Base-by-base conservation (phyloP, 1,284 basidiomycete genomes). In the Trichosporon faecale region DNA sequence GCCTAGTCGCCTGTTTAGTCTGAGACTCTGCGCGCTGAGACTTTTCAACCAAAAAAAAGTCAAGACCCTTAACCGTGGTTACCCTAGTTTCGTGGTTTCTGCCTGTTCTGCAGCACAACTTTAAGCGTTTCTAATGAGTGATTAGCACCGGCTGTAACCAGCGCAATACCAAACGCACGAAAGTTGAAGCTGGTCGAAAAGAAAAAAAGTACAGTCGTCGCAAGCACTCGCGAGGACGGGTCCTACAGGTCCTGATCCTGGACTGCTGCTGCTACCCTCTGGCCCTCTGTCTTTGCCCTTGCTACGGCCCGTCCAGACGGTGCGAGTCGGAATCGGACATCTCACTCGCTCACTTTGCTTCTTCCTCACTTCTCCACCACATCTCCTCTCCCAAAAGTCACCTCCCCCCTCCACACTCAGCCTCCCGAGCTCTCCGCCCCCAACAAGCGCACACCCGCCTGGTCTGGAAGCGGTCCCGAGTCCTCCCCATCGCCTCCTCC, bases 381-480 rank as follows among this genome's bases (percentile, higher is more conserved):
- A 4, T 33, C 27, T n/a, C 14, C 57, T 23, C 57, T 31, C 29
- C 57, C 57, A 33, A 31, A 61, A 31, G 57, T 61, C 57, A 61
- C 27, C 25, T 27, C 57, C 57, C 55, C 57, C 27, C 57, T 61
- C 57, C 57, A n/a, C 27, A 29, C 57, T 31, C 57, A 61, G 57
- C 57, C 57, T 29, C 29, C 29, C 57, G 57, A 61, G 63, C 63
- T 35, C 25, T 35, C 37, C 64, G 35, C 37, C 35, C 23, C 16
- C 64, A 52, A n/a, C 57, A 61, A 61, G 57, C 57, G 57, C 27
- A 29, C 27, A 31, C 57, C 21, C 64, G 64, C 64, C 64, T 61
- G 64, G 44, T 49, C 18, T 65, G 64, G 40, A 49, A 65, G 27
- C 66, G 64, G 14, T 40, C 27, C 67, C 52, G 66, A 66, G 23